These are phyloP conservation scores for Penicillium sp. DNA, from an alignment of 2,329 filamentous ascomycete genomes.

Conservation along the genomic window DNA sequence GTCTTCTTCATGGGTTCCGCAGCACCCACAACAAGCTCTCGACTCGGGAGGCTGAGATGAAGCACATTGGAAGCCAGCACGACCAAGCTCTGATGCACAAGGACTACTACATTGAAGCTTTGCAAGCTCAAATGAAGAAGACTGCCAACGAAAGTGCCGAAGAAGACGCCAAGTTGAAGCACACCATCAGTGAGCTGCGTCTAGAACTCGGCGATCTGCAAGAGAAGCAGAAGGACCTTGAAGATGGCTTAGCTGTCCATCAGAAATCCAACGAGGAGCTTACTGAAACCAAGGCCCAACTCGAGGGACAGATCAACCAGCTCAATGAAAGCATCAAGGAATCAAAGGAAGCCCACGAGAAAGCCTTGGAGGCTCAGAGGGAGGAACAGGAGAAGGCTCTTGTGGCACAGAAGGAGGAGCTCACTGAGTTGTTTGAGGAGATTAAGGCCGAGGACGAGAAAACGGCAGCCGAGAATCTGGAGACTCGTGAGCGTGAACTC, in stretches of 20 bases:
- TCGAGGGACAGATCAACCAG: slow-evolving; percentile 35
- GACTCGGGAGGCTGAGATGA: slow-evolving; percentile 43
- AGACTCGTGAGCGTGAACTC: slow-evolving; percentile 38
- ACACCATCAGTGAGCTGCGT: slow-evolving; percentile 41
- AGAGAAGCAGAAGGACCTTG: slow-evolving; percentile 46
- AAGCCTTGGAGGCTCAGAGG: slow-evolving; percentile 28
- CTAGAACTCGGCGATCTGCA: slow-evolving; percentile 45
- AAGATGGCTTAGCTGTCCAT: slow-evolving; percentile 39
- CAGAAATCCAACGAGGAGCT: slow-evolving; percentile 41
- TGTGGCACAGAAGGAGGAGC: slow-evolving; percentile 37
- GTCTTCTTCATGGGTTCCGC: slow-evolving; percentile 41
- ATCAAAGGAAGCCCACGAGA: slow-evolving; percentile 39
- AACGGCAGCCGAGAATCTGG: slow-evolving; percentile 31
- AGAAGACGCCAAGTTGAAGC: slow-evolving; percentile 39
- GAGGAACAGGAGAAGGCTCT: slow-evolving; percentile 30
- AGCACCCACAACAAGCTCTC: slow-evolving; percentile 45
- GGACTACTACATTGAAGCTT: slow-evolving; percentile 45
- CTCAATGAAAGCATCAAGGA: slow-evolving; percentile 35
- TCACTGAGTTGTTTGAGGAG: slow-evolving; percentile 43
- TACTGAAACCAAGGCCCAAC: slow-evolving; percentile 37
- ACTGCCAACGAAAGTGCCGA: slow-evolving; percentile 44
- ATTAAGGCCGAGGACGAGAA: slow-evolving; percentile 39
- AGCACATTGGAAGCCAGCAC: slow-evolving; percentile 43
- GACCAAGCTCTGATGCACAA: slow-evolving; percentile 46
- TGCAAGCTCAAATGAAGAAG: slow-evolving; percentile 45